A percentile compares a stretch with the other conserved stretches of the same genome.
Evolutionary conservation across 805 yeast genomes (phyloP).

Genomic region (Brettanomyces custersianus): DNA sequence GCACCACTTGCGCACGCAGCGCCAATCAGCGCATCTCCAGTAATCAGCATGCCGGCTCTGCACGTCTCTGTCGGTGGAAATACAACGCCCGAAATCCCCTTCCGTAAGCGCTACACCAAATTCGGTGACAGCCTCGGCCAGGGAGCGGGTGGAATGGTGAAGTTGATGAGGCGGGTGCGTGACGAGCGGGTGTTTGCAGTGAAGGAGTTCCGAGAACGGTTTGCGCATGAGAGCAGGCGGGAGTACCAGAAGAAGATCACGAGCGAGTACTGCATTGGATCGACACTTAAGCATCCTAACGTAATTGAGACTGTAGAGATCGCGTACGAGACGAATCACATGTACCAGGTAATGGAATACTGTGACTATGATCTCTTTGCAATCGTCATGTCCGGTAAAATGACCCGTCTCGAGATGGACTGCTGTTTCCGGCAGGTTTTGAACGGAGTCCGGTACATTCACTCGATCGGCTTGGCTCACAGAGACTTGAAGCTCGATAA

Average conservation of each 20-base stretch:
- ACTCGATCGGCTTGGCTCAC: constrained; percentile 80
- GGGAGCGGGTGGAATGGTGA: constrained; percentile 92
- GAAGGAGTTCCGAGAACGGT: constrained; percentile 78
- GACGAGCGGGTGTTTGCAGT: constrained; percentile 81
- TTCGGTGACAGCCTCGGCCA: constrained; percentile 86
- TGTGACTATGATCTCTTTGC: constrained; percentile 91
- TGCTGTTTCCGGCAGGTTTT: constrained; percentile 87
- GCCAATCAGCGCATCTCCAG: too few relatives aligned
- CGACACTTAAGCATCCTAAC: constrained; percentile 82
- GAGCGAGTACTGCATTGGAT: constrained; percentile 90
- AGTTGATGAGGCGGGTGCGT: constrained; percentile 54
- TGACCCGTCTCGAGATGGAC: constrained; percentile 69
- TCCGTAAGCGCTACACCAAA: constrained; percentile 68
- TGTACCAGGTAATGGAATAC: constrained; percentile 89
- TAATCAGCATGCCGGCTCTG: constrained; percentile 7
- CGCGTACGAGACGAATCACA: constrained; percentile 78
- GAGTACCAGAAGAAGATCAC: constrained; percentile 90
- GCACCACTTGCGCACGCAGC: too few relatives aligned
- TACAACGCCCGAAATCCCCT: constrained; percentile 43
- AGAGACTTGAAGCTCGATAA: constrained; percentile 88
- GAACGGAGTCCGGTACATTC: constrained; percentile 74
- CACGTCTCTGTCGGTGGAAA: constrained; percentile 27
- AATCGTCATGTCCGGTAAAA: constrained; percentile 86
- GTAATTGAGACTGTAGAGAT: constrained; percentile 88
- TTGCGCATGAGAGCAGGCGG: constrained; percentile 63